A percentile compares a stretch with the other conserved stretches of the same genome.
Evolutionary conservation across 148 eudicot genomes (phyloP).

Genomic region (Bassia scoparia): DNA sequence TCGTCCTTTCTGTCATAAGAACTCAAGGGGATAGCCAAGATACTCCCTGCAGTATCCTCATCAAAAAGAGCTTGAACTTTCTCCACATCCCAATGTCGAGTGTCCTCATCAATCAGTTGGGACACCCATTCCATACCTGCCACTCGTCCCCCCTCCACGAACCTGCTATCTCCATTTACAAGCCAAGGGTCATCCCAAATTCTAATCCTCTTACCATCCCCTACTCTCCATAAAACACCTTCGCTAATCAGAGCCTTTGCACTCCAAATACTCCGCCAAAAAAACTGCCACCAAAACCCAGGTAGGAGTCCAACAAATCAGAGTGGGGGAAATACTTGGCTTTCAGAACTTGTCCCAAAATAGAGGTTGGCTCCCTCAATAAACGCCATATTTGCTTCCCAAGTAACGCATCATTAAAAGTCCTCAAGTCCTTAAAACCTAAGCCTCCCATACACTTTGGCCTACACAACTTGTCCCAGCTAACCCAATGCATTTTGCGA

Average conservation of each 20-base stretch:
- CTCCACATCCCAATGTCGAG: neutral
- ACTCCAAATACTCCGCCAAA: neutral
- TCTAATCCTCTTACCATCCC: neutral
- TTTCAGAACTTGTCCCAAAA: neutral
- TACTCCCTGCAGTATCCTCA: neutral
- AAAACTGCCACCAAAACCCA: neutral
- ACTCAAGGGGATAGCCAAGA: neutral
- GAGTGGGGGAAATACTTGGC: neutral
- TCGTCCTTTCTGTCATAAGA: neutral
- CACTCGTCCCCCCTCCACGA: neutral
- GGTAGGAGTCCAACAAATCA: neutral
- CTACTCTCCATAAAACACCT: neutral
- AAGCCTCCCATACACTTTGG: neutral
- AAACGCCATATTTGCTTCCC: neutral
- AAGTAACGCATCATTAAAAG: neutral
- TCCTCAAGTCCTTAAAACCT: neutral
- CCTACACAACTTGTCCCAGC: neutral
- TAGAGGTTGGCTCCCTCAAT: neutral
- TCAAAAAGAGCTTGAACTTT: rapidly evolving
- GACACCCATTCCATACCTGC: neutral
- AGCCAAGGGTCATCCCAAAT: neutral
- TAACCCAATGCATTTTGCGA: neutral
- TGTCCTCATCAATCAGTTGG: neutral
- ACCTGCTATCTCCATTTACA: neutral
- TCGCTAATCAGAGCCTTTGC: neutral